Percentiles rank a stretch among this genome's conserved stretches.
Conservation (phyloP, 169 alveolate genomes). For the Plasmodium vivax region DNA sequence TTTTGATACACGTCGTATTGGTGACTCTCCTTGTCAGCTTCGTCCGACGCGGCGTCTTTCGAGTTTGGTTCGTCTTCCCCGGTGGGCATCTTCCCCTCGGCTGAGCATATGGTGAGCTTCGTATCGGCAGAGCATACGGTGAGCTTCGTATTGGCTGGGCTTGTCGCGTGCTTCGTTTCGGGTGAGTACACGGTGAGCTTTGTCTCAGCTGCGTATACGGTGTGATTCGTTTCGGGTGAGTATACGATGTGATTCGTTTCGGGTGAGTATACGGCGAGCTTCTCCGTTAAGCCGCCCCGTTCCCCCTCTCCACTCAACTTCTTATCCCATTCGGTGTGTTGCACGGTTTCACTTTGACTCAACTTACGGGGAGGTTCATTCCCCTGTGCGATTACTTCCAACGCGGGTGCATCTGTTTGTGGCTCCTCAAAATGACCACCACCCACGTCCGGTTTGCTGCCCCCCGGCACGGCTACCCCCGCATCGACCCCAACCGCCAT, state of each 20-base stretch:
- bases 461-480: background rate
- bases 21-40: background rate
- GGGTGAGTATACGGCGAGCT: background rate
- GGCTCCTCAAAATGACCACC: background rate
- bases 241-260: too few species aligned
- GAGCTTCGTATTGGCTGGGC: too few species aligned
- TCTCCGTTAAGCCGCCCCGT: background rate
- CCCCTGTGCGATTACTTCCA: background rate
- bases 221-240: too few species aligned
- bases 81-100: background rate
- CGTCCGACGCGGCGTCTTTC: background rate
- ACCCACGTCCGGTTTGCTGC: background rate
- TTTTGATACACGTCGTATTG: background rate
- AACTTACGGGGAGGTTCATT: background rate
- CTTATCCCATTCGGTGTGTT: background rate
- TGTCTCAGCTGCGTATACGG: too few species aligned
- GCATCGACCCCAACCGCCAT: background rate
- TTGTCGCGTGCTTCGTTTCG: too few species aligned
- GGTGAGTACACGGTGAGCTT: too few species aligned
- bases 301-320: background rate
- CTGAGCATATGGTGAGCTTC: background rate
- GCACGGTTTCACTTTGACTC: background rate
- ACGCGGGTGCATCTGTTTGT: background rate
- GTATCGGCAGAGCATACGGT: too few species aligned
- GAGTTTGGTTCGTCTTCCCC: background rate